Evolutionary conservation across 805 yeast genomes (phyloP).

Genomic region (Sugiyamaella lignohabitans): DNA sequence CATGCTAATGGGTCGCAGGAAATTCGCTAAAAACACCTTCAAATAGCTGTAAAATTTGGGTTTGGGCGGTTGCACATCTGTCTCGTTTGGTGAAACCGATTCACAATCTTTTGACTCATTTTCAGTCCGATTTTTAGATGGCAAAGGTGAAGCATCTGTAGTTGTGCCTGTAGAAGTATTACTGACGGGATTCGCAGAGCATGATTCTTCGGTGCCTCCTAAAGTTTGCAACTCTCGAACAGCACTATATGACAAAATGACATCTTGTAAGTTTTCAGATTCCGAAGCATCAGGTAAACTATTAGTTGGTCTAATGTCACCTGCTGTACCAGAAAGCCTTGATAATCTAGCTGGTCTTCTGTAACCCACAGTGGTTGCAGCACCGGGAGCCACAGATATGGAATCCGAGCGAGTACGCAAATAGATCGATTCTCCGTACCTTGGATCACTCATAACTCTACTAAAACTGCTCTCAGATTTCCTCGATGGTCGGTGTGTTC

Average conservation of each 20-base stretch:
- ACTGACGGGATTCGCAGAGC: too few species aligned
- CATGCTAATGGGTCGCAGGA: constrained; percentile 64
- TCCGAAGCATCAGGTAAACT: neutral
- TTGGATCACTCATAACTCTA: neutral
- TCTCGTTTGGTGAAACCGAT: neutral
- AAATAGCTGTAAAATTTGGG: constrained; percentile 17
- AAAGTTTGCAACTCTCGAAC: neutral
- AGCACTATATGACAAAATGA: constrained; percentile 10
- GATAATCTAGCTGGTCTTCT: neutral
- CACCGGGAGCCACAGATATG: constrained; percentile 1
- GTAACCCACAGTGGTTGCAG: constrained; percentile 1
- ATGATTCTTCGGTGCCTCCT: neutral
- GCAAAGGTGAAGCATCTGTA: too few species aligned
- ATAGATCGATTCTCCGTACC: neutral
- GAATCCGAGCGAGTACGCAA: constrained; percentile 1
- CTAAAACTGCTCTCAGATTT: too few species aligned
- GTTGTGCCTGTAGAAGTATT: neutral
- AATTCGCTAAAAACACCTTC: constrained; percentile 20
- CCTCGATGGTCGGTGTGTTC: neutral
- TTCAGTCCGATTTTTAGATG: too few species aligned
- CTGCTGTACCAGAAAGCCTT: neutral
- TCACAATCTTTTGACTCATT: too few species aligned
- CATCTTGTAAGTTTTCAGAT: constrained; percentile 13
- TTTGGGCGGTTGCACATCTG: neutral
- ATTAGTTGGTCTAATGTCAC: neutral